phyloP scores from a whole-genome alignment of 2,329 filamentous ascomycete species.

The Anisogramma anomala region DNA sequence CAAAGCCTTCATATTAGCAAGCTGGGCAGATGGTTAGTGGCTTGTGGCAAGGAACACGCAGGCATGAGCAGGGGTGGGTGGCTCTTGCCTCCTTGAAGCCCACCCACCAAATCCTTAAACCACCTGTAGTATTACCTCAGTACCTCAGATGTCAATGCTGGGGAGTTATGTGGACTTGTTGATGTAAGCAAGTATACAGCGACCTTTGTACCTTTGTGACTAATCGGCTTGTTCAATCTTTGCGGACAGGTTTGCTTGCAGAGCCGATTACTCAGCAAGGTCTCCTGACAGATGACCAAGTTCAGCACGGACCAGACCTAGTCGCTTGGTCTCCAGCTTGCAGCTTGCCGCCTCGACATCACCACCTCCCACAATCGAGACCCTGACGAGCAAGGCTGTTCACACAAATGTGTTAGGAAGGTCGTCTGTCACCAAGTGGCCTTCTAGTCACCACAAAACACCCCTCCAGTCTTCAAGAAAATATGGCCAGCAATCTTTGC shows the following conservation, averaged over 20 bases:
- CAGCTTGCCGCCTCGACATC: constrained; percentile 11
- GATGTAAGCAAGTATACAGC: too few relatives aligned
- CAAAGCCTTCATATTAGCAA: constrained; percentile 8
- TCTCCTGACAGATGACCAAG: too few relatives aligned
- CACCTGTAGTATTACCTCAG: too few relatives aligned
- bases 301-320: neutral
- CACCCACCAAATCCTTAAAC: too few relatives aligned
- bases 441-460: too few relatives aligned
- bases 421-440: constrained; percentile 31
- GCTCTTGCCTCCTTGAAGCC: too few relatives aligned
- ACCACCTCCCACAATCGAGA: constrained; percentile 10
- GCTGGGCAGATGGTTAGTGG: constrained; percentile 3
- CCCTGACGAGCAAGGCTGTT: neutral
- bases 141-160: too few relatives aligned
- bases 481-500: constrained; percentile 51
- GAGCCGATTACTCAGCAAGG: too few relatives aligned
- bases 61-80: neutral
- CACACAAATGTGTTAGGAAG: constrained; percentile 1
- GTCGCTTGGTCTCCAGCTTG: neutral
- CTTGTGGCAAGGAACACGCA: neutral
- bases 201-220: too few relatives aligned
- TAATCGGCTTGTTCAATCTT: too few relatives aligned
- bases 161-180: too few relatives aligned
- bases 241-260: too few relatives aligned
- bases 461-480: constrained; percentile 24